Conservation (phyloP, 345 rosid genomes). For the Bruguiera sexangula region DNA sequence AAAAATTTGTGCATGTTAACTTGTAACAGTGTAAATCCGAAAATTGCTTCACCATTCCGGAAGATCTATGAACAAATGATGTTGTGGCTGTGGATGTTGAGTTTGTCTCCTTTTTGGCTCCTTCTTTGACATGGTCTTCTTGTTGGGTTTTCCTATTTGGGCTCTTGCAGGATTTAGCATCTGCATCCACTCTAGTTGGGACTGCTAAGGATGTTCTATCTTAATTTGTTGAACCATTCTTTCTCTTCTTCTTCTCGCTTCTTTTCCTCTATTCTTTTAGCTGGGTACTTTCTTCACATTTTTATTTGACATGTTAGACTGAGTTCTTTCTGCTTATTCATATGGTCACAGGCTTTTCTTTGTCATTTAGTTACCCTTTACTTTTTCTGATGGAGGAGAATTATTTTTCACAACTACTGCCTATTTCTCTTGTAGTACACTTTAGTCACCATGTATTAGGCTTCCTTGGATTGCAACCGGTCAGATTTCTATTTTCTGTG, state of each 20-base stretch:
- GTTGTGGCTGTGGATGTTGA: background rate
- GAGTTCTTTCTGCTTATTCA: background rate
- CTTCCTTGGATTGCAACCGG: background rate
- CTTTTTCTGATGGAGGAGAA: background rate
- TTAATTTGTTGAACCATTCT: background rate
- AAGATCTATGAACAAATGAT: background rate
- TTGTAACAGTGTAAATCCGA: background rate
- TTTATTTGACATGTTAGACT: background rate
- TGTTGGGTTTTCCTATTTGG: too few relatives aligned
- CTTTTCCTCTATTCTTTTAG: background rate
- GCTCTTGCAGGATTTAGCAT: too few relatives aligned
- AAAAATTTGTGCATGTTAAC: background rate
- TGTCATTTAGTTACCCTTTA: background rate
- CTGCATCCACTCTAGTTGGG: too few relatives aligned
- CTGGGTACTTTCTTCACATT: background rate
- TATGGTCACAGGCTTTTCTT: too few relatives aligned
- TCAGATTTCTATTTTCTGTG: background rate
- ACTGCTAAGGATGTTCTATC: background rate
- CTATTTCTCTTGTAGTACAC: background rate
- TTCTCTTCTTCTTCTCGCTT: background rate
- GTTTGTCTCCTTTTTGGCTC: background rate
- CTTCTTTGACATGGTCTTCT: background rate
- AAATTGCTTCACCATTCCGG: background rate
- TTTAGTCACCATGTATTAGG: background rate
- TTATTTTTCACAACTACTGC: background rate